Base-by-base conservation (phyloP, 768 basidiomycete species). In the Daedalea quercina region DNA sequence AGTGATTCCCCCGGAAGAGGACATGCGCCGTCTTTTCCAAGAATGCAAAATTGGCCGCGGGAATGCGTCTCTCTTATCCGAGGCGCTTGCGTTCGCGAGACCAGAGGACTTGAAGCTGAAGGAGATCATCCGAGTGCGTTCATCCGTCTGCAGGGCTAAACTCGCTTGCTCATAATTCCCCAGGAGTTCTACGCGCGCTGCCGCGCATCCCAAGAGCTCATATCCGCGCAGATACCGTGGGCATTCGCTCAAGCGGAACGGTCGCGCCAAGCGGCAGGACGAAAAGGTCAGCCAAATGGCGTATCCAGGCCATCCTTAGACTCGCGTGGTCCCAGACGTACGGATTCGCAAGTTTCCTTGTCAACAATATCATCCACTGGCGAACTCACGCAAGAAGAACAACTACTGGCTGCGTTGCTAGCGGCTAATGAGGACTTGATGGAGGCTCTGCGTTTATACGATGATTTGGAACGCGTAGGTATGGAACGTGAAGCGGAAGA, bases 161-260 rank as follows among this genome's bases (percentile, higher is more conserved):
- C 41, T 37, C 9, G 33, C 28, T 33, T 52, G 35, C 42, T 54
- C 42, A 57, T n/a, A 2, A 50, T 13, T n/a, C 33, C 19, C 1
- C 63, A 95, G 91, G 93, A 94, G 69, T 94, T 93, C 62, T 80
- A 89, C 60, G 61, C 67, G 15, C 89, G 90, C 62, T 93, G 91
- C 64, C 77, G 81, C 26, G 75, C 79, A 2, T 92, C 90, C 2
- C 90, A 92, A 67, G 92, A 93, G 55, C 77, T 94, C 11, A 81
- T 95, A 24, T 85, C 75, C 57, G 83, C 86, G 11, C 93, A 94
- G 68, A 93, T 96, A 60, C 83, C 87, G 7, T 95, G 94, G 93
- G 94, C 94, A 3, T 79, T 83, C 20, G 84, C 90, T 1, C 80
- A 84, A 13, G 92, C 92, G 1, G 85, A 87, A 59, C 80, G 80